Evolutionary conservation across 768 basidiomycete genomes (phyloP).

Genomic region (Podaxis carcinomalis): DNA sequence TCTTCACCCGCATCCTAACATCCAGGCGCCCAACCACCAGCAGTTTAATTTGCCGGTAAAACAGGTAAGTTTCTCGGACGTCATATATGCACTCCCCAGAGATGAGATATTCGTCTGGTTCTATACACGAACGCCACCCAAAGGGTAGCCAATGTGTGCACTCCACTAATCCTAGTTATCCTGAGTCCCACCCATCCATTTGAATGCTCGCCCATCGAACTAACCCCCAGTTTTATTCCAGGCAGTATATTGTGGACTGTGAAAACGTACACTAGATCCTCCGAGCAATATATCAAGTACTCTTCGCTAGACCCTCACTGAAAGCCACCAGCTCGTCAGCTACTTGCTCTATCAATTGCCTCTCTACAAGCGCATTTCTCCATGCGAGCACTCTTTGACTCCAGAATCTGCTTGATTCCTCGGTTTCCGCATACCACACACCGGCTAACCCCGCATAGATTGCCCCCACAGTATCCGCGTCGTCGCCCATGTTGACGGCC

Average conservation of each 20-base stretch:
- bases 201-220: background rate
- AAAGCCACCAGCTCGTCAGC: constrained; percentile 30
- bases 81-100: background rate
- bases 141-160: constrained; percentile 7
- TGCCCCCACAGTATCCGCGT: constrained; percentile 43
- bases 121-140: constrained; percentile 1
- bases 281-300: background rate
- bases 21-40: too few relatives aligned
- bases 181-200: background rate
- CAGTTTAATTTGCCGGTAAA: background rate
- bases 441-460: constrained; percentile 43
- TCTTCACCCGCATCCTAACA: too few relatives aligned
- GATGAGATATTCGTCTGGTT: background rate
- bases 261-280: background rate
- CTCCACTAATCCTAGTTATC: constrained; percentile 11
- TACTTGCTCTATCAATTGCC: constrained; percentile 31
- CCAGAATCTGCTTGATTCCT: constrained; percentile 29
- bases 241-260: background rate
- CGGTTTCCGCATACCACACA: constrained; percentile 33
- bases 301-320: background rate
- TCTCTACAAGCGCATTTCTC: constrained; percentile 26
- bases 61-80: background rate
- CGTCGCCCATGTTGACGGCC: constrained; percentile 38
- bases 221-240: background rate
- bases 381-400: constrained; percentile 30